phyloP scores from a whole-genome alignment of 257 asterid species.

The Ilex aquifolium region DNA sequence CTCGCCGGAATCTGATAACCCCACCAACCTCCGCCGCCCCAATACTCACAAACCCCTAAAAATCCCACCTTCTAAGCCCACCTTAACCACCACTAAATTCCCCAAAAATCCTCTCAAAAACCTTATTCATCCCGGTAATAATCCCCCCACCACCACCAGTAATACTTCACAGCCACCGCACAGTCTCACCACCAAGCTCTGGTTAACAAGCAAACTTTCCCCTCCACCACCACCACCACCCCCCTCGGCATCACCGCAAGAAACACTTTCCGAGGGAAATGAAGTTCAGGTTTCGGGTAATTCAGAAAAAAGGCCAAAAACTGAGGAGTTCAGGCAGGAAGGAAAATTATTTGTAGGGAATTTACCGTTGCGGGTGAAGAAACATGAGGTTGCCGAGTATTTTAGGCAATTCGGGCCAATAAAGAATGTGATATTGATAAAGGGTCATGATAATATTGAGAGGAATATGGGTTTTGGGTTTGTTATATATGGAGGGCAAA shows the following conservation, averaged over 20 bases:
- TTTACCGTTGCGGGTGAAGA: slow-evolving; percentile 84
- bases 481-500: slow-evolving; percentile 62
- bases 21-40: slow-evolving; percentile 70
- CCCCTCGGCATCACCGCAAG: slow-evolving; percentile 14
- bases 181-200: slow-evolving; percentile 54
- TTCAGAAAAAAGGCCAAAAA: slow-evolving; percentile 30
- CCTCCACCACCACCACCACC: slow-evolving; percentile 39
- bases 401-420: slow-evolving; percentile 95
- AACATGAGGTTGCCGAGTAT: slow-evolving; percentile 66
- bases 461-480: slow-evolving; percentile 95
- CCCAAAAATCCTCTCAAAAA: slow-evolving; percentile 58
- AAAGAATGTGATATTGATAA: slow-evolving; percentile 69
- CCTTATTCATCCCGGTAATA: slow-evolving; percentile 25
- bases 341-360: slow-evolving; percentile 94
- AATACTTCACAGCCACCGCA: slow-evolving; percentile 20
- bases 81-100: slow-evolving; percentile 14
- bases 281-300: slow-evolving; percentile 20
- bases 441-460: slow-evolving; percentile 75
- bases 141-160: slow-evolving; percentile 12
- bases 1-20: slow-evolving; percentile 25
- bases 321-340: slow-evolving; percentile 55
- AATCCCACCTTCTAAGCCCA: slow-evolving; percentile 23
- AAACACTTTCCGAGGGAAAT: slow-evolving; percentile 6
- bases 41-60: slow-evolving; percentile 36
- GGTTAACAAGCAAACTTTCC: slow-evolving; percentile 77